These are phyloP conservation scores for Xylariaceae sp. DNA, from an alignment of 2,329 filamentous ascomycete species.

Conservation along the genomic window DNA sequence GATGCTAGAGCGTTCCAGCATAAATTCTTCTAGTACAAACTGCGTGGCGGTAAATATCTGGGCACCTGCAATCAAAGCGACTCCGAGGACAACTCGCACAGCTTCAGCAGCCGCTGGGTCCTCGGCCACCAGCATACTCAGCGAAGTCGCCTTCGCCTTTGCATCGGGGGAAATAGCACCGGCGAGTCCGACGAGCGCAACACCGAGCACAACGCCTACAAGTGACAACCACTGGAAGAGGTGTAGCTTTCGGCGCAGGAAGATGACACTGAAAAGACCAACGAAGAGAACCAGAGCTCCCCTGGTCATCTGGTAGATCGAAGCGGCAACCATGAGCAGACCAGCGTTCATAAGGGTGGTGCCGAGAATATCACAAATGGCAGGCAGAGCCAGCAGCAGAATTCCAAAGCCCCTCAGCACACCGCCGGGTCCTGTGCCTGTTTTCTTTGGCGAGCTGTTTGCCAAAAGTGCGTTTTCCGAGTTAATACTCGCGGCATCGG, in stretches of 20 bases:
- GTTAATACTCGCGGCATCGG: slow-evolving; percentile 52
- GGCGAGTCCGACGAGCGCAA: slow-evolving; percentile 87
- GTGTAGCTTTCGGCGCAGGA: slow-evolving; percentile 78
- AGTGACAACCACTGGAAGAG: slow-evolving; percentile 94
- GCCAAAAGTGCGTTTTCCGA: slow-evolving; percentile 49
- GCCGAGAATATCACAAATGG: slow-evolving; percentile 91
- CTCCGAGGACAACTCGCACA: slow-evolving; percentile 76
- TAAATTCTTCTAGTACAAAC: slow-evolving; percentile 94
- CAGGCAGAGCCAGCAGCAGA: slow-evolving; percentile 79
- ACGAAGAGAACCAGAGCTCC: slow-evolving; percentile 96
- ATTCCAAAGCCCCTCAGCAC: slow-evolving; percentile 75
- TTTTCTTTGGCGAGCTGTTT: slow-evolving; percentile 31
- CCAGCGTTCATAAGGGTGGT: slow-evolving; percentile 98
- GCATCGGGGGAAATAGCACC: slow-evolving; percentile 79
- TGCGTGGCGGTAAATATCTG: slow-evolving; percentile 97
- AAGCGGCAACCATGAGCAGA: slow-evolving; percentile 89
- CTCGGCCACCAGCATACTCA: slow-evolving; percentile 38
- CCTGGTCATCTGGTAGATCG: slow-evolving; percentile 98
- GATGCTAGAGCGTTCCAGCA: slow-evolving; percentile 69
- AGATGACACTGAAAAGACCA: slow-evolving; percentile 91
- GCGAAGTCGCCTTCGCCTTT: slow-evolving; percentile 51
- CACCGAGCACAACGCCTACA: slow-evolving; percentile 83
- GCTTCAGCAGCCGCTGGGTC: slow-evolving; percentile 53
- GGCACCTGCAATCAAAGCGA: slow-evolving; percentile 88
- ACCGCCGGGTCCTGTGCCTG: slow-evolving; percentile 50